A percentile compares a stretch with the other conserved stretches of the same genome.
Conservation (phyloP, 495 filamentous ascomycete genomes). For the Penicillium riverlandense region DNA sequence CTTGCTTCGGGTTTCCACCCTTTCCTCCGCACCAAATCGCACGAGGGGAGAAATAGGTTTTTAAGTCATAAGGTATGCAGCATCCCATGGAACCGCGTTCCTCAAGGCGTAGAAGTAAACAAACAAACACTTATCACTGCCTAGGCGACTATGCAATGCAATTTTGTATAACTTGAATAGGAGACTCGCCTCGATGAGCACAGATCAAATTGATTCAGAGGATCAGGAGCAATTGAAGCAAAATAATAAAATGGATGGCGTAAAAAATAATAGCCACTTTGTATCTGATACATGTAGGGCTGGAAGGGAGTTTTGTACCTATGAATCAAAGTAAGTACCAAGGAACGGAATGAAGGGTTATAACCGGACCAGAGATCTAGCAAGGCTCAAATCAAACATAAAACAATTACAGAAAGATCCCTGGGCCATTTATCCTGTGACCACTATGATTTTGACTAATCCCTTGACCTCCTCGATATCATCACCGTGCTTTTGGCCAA, state of each 20-base stretch:
- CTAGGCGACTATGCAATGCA: no score
- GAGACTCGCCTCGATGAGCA: no score
- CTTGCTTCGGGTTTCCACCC: slow-evolving; percentile 15
- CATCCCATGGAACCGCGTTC: slow-evolving; percentile 17
- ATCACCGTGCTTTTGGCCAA: background rate
- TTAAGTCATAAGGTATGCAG: slow-evolving; percentile 6
- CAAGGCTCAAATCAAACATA: background rate
- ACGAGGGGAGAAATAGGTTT: slow-evolving; percentile 2
- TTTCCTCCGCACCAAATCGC: background rate
- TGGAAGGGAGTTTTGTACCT: no score
- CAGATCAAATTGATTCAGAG: no score
- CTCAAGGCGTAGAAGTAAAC: slow-evolving; percentile 6
- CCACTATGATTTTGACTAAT: slow-evolving; percentile 6
- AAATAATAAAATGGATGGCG: background rate
- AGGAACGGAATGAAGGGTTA: background rate
- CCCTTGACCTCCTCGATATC: slow-evolving; percentile 11
- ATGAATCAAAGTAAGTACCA: background rate
- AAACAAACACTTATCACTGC: slow-evolving; percentile 11
- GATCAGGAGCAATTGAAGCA: no score
- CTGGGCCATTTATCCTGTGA: background rate
- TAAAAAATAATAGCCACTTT: background rate
- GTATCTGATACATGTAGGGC: no score
- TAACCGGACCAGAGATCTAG: no score
- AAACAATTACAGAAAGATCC: background rate
- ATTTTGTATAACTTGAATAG: no score